phyloP scores from a whole-genome alignment of 2,329 filamentous ascomycete genomes.

The Nemania bipapillata region DNA sequence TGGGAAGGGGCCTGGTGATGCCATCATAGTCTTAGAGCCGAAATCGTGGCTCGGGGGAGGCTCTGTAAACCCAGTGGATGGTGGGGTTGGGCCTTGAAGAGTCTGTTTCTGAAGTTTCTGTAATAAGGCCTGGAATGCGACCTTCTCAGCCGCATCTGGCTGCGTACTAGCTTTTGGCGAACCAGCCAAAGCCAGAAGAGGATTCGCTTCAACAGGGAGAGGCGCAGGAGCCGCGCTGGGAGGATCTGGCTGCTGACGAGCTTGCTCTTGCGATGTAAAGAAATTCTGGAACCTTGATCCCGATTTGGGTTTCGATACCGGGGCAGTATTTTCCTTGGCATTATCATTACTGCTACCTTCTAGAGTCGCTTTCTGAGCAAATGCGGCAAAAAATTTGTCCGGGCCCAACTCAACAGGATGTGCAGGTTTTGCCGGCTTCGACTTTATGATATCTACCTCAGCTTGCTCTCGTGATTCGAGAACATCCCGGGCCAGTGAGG shows the following conservation, averaged over 20 bases:
- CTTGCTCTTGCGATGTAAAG: slow-evolving; percentile 70
- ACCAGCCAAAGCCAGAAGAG: slow-evolving; percentile 47
- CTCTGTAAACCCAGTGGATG: slow-evolving; percentile 52
- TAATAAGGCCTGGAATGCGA: slow-evolving; percentile 84
- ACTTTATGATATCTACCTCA: slow-evolving; percentile 64
- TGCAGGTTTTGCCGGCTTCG: slow-evolving; percentile 68
- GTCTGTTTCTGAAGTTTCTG: slow-evolving; percentile 78
- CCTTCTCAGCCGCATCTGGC: slow-evolving; percentile 75
- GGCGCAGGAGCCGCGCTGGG: slow-evolving; percentile 56
- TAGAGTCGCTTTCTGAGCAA: slow-evolving; percentile 55
- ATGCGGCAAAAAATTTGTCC: slow-evolving; percentile 80
- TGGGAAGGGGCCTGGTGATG: slow-evolving; percentile 62
- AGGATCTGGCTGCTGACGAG: slow-evolving; percentile 61
- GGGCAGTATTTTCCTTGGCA: slow-evolving; percentile 55
- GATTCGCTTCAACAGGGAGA: slow-evolving; percentile 45
- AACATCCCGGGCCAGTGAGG: slow-evolving; percentile 50
- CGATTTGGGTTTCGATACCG: slow-evolving; percentile 64
- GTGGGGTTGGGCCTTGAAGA: slow-evolving; percentile 56
- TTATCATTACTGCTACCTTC: slow-evolving; percentile 65
- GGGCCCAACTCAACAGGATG: slow-evolving; percentile 73
- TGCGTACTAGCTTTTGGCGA: slow-evolving; percentile 49
- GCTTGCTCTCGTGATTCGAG: slow-evolving; percentile 52
- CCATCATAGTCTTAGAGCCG: slow-evolving; percentile 54
- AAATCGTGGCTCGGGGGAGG: slow-evolving; percentile 48
- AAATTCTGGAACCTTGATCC: slow-evolving; percentile 86